Base-by-base conservation (phyloP, 2,329 filamentous ascomycete species). In the Microsporum canis region DNA sequence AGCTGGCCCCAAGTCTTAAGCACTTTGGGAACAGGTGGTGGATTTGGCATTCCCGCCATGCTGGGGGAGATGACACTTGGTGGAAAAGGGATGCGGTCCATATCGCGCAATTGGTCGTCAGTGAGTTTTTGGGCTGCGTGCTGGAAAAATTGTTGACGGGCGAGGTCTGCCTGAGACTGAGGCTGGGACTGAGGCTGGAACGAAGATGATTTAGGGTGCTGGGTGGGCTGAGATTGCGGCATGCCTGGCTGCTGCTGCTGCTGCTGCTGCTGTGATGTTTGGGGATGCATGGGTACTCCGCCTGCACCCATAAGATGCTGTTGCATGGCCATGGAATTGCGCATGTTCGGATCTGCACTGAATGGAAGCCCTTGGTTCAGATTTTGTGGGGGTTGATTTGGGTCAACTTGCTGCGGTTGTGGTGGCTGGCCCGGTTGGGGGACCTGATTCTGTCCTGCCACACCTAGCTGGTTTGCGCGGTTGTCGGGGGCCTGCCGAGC, bases 1-100 rank as follows among this genome's bases (percentile, higher is more conserved):
- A 85, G 72, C 61, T 83, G 78, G 6, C 77, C 77, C 82, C 82
- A 85, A 1, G 77, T 79, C 65, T 77, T 79, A 29, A 84, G 72
- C 10, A 78, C 70, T 33, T 76, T 77, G 4, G 82, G 81, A 7
- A 82, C 67, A 17, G 73, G 69, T 31, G 71, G 68, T 10, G 66
- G 65, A 23, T 38, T 57, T 27, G 55, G 55, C 17, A 41, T 14
- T 5, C 69, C 62, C 55, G 69, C 71, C n/a, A 66, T 65, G 36
- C 69, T 72, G 39, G 68, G 68, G 59, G 68, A 70, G 10, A 75
- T 64, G n/a, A 73, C 70, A 8, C 65, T 67, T 1, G 67, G 69
- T 3, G 76, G 76, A 60, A 77, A 77, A 6, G 65, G 63, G 3
- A 71, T 39, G 31, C 68, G 68, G 63, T 78, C 76, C 76, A 78